Conservation (phyloP, 2,329 filamentous ascomycete genomes). For the Venturia nashicola region DNA sequence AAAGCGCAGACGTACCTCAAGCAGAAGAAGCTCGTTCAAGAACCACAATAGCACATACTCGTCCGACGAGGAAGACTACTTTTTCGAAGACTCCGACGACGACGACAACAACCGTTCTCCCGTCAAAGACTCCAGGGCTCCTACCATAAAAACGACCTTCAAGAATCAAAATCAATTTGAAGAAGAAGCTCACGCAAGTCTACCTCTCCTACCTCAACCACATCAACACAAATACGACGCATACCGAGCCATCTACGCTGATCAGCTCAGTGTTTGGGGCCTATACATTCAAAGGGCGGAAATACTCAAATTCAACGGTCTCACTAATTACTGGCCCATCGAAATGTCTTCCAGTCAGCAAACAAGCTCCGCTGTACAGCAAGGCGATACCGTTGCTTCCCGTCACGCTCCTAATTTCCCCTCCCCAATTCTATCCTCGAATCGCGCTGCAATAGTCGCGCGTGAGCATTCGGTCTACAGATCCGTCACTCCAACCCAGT, state of each 20-base stretch:
- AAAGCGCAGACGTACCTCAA: constrained; percentile 17
- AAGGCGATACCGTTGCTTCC: not conserved
- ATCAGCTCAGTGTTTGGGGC: constrained; percentile 47
- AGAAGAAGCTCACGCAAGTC: constrained; percentile 33
- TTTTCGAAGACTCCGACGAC: constrained; percentile 7
- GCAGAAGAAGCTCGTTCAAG: constrained; percentile 26
- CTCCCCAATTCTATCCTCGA: not conserved
- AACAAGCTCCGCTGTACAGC: not conserved
- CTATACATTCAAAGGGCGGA: constrained; percentile 43
- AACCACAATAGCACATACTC: constrained; percentile 11
- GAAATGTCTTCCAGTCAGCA: not conserved
- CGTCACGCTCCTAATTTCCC: not conserved
- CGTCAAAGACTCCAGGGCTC: constrained; percentile 15
- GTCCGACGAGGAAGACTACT: not conserved
- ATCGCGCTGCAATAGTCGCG: not conserved
- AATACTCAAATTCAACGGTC: constrained; percentile 43
- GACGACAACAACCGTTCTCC: not conserved
- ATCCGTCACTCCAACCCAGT: not conserved
- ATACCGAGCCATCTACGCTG: constrained; percentile 46
- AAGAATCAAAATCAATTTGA: constrained; percentile 47
- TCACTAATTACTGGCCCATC: constrained; percentile 20
- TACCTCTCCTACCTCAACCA: constrained; percentile 37
- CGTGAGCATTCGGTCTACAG: not conserved
- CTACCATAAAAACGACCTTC: constrained; percentile 34
- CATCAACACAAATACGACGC: constrained; percentile 35